Percentiles rank a stretch among this genome's conserved stretches.
Conservation (phyloP, 2,329 filamentous ascomycete genomes). For the Alternaria arborescens region DNA sequence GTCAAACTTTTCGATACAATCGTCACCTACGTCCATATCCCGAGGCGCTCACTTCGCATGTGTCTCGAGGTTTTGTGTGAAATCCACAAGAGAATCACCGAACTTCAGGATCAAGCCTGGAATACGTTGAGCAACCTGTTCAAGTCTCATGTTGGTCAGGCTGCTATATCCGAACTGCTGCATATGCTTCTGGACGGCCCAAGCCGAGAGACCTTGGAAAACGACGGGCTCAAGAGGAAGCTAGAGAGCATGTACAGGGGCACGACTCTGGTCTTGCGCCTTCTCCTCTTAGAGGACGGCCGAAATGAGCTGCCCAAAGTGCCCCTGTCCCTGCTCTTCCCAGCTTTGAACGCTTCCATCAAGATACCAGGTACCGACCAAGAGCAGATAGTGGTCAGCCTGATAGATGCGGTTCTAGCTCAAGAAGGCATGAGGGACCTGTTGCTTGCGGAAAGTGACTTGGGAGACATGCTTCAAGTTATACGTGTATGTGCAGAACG, state of each 20-base stretch:
- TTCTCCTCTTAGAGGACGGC: constrained; percentile 45
- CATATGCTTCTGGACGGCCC: constrained; percentile 58
- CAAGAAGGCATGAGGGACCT: constrained; percentile 64
- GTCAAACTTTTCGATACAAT: constrained; percentile 74
- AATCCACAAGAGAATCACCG: constrained; percentile 71
- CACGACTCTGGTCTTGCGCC: constrained; percentile 41
- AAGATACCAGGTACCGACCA: constrained; percentile 37
- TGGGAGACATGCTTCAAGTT: constrained; percentile 68
- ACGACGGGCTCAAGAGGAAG: constrained; percentile 25
- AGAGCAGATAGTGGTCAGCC: constrained; percentile 61
- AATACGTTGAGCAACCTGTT: constrained; percentile 74
- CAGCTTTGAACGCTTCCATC: constrained; percentile 45
- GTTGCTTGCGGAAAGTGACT: constrained; percentile 72
- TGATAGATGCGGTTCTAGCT: constrained; percentile 52
- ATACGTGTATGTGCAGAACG: constrained; percentile 62
- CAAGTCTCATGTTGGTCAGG: constrained; percentile 76
- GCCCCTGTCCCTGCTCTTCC: constrained; percentile 45
- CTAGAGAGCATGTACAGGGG: constrained; percentile 42
- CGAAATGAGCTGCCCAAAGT: constrained; percentile 45
- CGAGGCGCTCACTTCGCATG: constrained; percentile 67
- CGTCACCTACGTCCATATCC: constrained; percentile 76
- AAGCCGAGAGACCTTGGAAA: constrained; percentile 31
- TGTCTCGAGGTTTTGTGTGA: constrained; percentile 77
- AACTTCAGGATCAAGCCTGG: constrained; percentile 72
- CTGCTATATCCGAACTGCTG: constrained; percentile 71